phyloP scores from a whole-genome alignment of 228 moss, liverwort and hornwort species.

The Sphagnum magellanicum region DNA sequence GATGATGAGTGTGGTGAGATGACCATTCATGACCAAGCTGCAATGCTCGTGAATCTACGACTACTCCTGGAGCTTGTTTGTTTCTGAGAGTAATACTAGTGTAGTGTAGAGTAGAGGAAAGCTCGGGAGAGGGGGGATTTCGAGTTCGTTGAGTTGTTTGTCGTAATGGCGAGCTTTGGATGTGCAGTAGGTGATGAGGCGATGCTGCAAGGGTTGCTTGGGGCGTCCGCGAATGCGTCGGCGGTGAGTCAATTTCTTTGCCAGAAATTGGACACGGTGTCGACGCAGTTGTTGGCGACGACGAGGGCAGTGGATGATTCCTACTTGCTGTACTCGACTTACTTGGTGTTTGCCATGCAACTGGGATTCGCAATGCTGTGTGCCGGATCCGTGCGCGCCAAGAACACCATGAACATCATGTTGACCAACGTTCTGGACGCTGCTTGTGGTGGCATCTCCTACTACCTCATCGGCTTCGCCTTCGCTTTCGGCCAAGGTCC shows the following conservation, averaged over 20 bases:
- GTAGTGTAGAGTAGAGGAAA: background rate
- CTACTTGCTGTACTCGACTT: constrained; percentile 53
- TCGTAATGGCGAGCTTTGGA: constrained; percentile 4
- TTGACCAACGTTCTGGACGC: constrained; percentile 73
- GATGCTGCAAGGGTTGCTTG: constrained; percentile 21
- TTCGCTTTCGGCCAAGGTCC: constrained; percentile 47
- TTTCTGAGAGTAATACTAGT: too few relatives aligned
- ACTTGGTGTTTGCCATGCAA: constrained; percentile 78
- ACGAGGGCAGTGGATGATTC: constrained; percentile 41
- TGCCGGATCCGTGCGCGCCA: constrained; percentile 73
- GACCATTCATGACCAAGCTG: background rate
- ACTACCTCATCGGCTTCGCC: constrained; percentile 61
- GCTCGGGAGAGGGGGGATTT: background rate
- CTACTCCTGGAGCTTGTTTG: too few relatives aligned
- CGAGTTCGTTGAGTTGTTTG: background rate
- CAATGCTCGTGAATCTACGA: background rate
- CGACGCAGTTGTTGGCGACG: constrained; percentile 14
- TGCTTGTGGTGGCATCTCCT: constrained; percentile 55
- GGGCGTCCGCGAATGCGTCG: constrained; percentile 9
- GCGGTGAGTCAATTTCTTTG: constrained; percentile 41
- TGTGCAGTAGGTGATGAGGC: constrained; percentile 12
- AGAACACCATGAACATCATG: constrained; percentile 86
- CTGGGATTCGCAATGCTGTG: constrained; percentile 86
- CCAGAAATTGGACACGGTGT: constrained; percentile 24
- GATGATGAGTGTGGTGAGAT: background rate